Conservation (phyloP, 2,329 filamentous ascomycete genomes). For the Trichoderma lentiforme region DNA sequence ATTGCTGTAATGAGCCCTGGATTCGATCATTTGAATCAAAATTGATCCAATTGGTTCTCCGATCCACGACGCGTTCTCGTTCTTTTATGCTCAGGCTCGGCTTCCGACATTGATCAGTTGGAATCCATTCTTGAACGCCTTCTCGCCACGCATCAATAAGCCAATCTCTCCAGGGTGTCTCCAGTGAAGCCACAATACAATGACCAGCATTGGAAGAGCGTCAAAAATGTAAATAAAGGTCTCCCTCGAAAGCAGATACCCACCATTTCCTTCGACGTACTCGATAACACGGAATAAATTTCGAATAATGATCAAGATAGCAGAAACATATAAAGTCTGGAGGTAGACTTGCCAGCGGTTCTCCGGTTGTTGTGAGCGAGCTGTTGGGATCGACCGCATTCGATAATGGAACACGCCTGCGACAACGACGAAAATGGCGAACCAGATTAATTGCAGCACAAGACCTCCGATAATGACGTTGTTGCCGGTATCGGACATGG, state of each 20-base stretch:
- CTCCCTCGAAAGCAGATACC: constrained; percentile 41
- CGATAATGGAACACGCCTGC: constrained; percentile 48
- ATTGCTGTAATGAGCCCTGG: not conserved
- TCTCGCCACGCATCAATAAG: constrained; percentile 37
- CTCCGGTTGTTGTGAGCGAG: constrained; percentile 1
- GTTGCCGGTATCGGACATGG: constrained; percentile 36
- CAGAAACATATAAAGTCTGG: constrained; percentile 36
- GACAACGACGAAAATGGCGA: constrained; percentile 52
- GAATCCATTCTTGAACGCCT: not conserved
- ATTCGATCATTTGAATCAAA: not conserved
- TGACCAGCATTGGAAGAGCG: constrained; percentile 24
- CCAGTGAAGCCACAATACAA: constrained; percentile 24
- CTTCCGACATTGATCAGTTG: not conserved
- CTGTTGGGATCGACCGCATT: constrained; percentile 21
- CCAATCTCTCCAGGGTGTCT: constrained; percentile 32
- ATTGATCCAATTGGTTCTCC: not conserved
- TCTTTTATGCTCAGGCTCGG: not conserved
- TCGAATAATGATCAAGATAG: constrained; percentile 40
- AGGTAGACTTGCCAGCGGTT: constrained; percentile 36
- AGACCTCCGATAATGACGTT: constrained; percentile 56
- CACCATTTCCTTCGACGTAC: constrained; percentile 41
- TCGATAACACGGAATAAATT: constrained; percentile 48
- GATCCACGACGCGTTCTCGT: not conserved
- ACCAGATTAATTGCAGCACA: constrained; percentile 54
- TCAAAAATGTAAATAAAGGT: constrained; percentile 45